Base-by-base conservation (phyloP, 257 asterid genomes). In the Schizonepeta tenuifolia region DNA sequence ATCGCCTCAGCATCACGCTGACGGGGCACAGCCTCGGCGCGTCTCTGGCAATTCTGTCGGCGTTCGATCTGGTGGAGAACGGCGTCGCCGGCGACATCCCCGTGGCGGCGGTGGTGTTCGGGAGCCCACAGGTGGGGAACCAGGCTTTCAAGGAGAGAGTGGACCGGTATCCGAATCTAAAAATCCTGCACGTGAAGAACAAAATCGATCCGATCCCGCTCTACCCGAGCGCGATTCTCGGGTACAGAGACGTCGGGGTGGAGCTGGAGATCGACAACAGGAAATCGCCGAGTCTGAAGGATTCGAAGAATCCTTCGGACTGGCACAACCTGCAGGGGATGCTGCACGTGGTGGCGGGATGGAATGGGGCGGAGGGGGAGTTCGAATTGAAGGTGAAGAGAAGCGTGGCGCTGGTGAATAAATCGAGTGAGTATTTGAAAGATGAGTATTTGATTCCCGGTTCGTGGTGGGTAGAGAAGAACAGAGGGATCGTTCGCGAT, bases 381-480 rank as follows among this genome's bases (percentile, higher is more conserved):
- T 93, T 93, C 66, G 90, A 86, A 28, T 5, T 86, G 89, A 88
- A 77, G 83, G 90, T 89, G 35, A 81, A 85, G 66, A 85, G 97
- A 78, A 87, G 92, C 68, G 12, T 91, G 80, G 89, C 94, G 14
- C 56, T 93, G 81, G 98, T 91, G 73, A 91, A 93, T 21, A 93
- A 93, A 61, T 91, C 96, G 4, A 70, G 90, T 36, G 88, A 62
- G 9, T 75, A 85, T 75, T 67, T 93, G 85, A 91, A 86, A 13
- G 96, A 89, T 7, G 96, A 93, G 76, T 85, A 71, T 55, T 41
- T 93, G 87, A 75, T 89, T 78, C 98, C 96, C 0, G 91, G 86
- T 7, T 85, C 94, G 1, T 93, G 97, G 98, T 93, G 98, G 96
- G 31, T 88, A 46, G 98, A 93, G 88, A 93, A 87, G 91, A 93